Evolutionary conservation across 345 rosid genomes (phyloP).

Genomic region (Brassica incana): DNA sequence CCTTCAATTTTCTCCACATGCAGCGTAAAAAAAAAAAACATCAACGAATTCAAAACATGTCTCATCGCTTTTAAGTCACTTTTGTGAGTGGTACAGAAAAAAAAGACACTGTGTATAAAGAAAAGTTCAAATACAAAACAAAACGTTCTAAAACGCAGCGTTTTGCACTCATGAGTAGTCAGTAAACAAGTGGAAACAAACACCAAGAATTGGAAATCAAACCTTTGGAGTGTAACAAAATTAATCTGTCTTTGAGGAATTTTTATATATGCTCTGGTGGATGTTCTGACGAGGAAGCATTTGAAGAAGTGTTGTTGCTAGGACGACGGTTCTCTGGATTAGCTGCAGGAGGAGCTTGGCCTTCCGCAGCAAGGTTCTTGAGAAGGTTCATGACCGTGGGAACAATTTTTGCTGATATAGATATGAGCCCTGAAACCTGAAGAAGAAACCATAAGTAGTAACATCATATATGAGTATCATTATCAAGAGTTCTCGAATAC

Average conservation of each 20-base stretch:
- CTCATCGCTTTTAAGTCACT: background rate
- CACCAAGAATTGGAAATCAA: background rate
- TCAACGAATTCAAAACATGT: constrained; percentile 17
- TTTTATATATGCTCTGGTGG: constrained; percentile 46
- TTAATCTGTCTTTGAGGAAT: constrained; percentile 56
- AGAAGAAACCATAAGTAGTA: constrained; percentile 25
- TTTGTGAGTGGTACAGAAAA: too few species aligned
- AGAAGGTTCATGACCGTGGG: constrained; percentile 94
- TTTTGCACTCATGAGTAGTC: background rate
- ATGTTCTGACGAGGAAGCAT: constrained; percentile 32
- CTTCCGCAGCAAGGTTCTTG: constrained; percentile 75
- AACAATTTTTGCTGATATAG: constrained; percentile 77
- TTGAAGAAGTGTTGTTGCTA: constrained; percentile 21
- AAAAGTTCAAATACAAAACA: constrained; percentile 1
- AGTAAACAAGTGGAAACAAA: background rate
- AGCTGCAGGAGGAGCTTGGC: constrained; percentile 51
- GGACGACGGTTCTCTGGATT: constrained; percentile 36
- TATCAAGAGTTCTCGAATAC: background rate
- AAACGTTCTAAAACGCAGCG: constrained; percentile 22
- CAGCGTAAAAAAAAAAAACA: background rate
- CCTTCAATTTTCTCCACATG: background rate
- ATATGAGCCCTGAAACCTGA: constrained; percentile 86
- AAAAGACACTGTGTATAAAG: background rate
- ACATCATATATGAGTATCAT: background rate
- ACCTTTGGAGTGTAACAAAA: background rate